Conservation (phyloP, 2,329 filamentous ascomycete genomes). For the Colletotrichum orchidophilum region DNA sequence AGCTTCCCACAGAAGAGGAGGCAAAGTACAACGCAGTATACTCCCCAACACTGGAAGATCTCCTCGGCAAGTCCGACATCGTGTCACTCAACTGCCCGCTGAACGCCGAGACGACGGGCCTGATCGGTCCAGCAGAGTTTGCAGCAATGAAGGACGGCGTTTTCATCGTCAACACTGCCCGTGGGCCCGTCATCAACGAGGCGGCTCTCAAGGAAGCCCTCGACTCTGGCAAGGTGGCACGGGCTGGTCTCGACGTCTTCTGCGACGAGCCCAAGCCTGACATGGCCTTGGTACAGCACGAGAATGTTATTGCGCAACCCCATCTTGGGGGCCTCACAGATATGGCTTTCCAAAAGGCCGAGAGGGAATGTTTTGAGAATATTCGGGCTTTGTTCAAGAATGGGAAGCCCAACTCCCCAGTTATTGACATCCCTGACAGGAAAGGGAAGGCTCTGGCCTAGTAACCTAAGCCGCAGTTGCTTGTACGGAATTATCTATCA, state of each 20-base stretch:
- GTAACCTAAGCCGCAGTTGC: too few relatives aligned
- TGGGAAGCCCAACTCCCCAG: slow-evolving; percentile 48
- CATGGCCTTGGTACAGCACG: slow-evolving; percentile 43
- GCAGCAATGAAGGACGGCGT: slow-evolving; percentile 56
- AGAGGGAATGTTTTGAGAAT: slow-evolving; percentile 57
- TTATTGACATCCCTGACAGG: background rate
- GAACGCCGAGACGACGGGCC: slow-evolving; percentile 47
- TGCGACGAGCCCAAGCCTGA: background rate
- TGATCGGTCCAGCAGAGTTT: slow-evolving; percentile 53
- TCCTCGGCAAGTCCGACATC: background rate
- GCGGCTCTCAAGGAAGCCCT: background rate
- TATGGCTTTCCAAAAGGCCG: slow-evolving; percentile 51
- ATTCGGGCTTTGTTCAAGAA: slow-evolving; percentile 49
- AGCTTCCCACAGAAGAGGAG: slow-evolving; percentile 46
- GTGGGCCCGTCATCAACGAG: background rate
- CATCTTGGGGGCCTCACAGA: slow-evolving; percentile 56
- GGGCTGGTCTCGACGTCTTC: background rate
- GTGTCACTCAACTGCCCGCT: slow-evolving; percentile 52
- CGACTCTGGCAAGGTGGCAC: background rate
- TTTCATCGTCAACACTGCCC: slow-evolving; percentile 35
- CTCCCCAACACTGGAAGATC: background rate
- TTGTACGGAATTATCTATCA: background rate
- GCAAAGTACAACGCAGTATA: slow-evolving; percentile 41
- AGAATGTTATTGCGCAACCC: slow-evolving; percentile 54
- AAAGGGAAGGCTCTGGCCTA: background rate